These are phyloP conservation scores for Cyberlindnera misumaiensis DNA, from an alignment of 805 yeast genomes.

Conservation along the genomic window DNA sequence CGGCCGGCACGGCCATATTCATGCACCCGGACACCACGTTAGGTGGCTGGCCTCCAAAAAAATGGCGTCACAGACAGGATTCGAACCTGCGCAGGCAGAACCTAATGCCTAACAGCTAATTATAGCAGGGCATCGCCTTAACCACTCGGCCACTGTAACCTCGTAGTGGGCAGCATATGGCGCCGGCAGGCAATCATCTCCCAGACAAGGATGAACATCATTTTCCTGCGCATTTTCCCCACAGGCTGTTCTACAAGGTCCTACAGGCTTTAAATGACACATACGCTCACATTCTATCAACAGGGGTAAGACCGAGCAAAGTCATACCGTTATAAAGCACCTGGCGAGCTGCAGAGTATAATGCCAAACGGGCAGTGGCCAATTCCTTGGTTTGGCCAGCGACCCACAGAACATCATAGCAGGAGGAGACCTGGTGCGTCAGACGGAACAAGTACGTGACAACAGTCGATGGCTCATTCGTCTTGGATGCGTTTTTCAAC, in stretches of 20 bases:
- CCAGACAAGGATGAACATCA: no score
- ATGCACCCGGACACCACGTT: background rate
- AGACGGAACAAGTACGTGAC: conserved; percentile 90
- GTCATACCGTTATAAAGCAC: conserved; percentile 86
- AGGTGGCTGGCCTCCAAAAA: conserved; percentile 33
- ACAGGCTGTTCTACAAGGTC: no score
- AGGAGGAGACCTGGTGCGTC: conserved; percentile 91
- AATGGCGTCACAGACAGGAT: conserved; percentile 95
- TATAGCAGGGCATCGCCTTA: conserved; percentile 89
- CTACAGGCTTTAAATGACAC: no score
- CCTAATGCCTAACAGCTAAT: conserved; percentile 71
- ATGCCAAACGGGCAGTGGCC: conserved; percentile 86
- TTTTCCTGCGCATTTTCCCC: no score
- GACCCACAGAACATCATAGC: conserved; percentile 94
- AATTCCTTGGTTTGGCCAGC: conserved; percentile 87
- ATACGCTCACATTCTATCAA: conserved; percentile 75
- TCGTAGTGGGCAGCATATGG: background rate
- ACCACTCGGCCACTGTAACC: conserved; percentile 82
- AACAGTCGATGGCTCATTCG: conserved; percentile 86
- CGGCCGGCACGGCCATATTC: no score
- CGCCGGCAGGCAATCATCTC: no score
- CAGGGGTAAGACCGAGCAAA: conserved; percentile 92
- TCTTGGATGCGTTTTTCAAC: conserved; percentile 73
- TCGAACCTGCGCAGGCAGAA: conserved; percentile 98
- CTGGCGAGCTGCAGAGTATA: conserved; percentile 84